These are phyloP conservation scores for Bonnemaisonia californica DNA, from an alignment of 31 red algal species.

Conservation along the genomic window DNA sequence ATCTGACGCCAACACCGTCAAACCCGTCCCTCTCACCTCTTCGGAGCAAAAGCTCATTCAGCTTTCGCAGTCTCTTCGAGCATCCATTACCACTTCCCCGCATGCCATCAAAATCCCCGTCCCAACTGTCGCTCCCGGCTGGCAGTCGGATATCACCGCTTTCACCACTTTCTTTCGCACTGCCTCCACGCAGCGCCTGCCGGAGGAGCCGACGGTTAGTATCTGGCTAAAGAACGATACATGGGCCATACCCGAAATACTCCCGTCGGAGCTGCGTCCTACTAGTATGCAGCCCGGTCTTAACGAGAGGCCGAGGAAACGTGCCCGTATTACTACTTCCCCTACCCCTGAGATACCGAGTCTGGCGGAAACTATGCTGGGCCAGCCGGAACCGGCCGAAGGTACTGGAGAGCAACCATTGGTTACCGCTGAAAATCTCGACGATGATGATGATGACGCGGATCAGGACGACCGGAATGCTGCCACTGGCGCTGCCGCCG, in stretches of 20 bases:
- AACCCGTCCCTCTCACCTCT: background rate
- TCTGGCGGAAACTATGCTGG: background rate
- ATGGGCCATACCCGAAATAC: constrained; percentile 24
- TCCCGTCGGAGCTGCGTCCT: constrained; percentile 30
- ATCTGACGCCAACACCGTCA: background rate
- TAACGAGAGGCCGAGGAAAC: constrained; percentile 15
- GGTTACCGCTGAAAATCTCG: too few species aligned
- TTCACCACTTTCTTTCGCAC: background rate
- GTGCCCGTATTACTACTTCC: background rate
- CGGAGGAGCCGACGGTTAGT: background rate
- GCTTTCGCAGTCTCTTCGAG: background rate
- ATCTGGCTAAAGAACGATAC: constrained; percentile 15
- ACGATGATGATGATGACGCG: constrained; percentile 8
- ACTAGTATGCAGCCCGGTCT: background rate
- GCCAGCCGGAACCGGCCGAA: background rate
- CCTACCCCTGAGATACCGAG: background rate
- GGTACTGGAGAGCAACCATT: background rate
- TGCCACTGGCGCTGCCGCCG: constrained; percentile 13
- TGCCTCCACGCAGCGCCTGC: background rate
- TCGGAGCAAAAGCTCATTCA: constrained; percentile 16
- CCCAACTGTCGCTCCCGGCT: background rate
- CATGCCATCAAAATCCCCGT: background rate
- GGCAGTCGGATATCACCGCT: background rate
- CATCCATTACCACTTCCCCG: background rate
- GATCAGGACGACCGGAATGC: background rate